phyloP scores from a whole-genome alignment of 139 green algal species.

The Chlorella vulgaris region DNA sequence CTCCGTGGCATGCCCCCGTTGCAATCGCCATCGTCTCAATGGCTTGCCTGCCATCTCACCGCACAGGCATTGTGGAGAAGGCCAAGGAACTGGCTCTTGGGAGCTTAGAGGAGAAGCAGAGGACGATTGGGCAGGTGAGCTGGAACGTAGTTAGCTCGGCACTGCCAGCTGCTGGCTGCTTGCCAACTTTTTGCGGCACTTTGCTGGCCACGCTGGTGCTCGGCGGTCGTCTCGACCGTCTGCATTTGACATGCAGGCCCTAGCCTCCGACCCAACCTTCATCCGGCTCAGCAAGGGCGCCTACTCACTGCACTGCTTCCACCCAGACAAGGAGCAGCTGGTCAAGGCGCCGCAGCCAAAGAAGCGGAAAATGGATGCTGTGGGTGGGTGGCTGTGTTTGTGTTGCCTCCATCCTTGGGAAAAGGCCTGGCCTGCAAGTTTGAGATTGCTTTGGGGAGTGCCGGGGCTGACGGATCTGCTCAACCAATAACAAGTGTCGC shows the following conservation, averaged over 20 bases:
- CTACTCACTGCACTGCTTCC: conserved; percentile 43
- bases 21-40: no score
- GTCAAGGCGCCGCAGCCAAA: conserved; percentile 10
- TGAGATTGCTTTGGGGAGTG: neutral
- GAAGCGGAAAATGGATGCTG: conserved; percentile 6
- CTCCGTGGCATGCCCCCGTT: no score
- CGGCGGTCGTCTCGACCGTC: no score
- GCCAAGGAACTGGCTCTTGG: conserved; percentile 28
- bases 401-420: neutral
- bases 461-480: no score
- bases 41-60: no score
- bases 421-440: neutral
- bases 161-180: neutral
- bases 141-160: neutral
- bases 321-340: conserved; percentile 28
- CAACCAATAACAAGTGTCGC: neutral
- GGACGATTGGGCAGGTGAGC: conserved; percentile 1
- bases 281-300: conserved; percentile 24
- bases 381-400: neutral
- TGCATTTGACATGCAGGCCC: no score
- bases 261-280: conserved; percentile 40
- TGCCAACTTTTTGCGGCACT: neutral
- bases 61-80: conserved; percentile 27
- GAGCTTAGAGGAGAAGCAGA: conserved; percentile 27
- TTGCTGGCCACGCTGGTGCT: no score